Percentiles rank a stretch among this genome's conserved stretches.
phyloP scores from a whole-genome alignment of 2,329 filamentous ascomycete species.

The Aphanoascus verrucosus region DNA sequence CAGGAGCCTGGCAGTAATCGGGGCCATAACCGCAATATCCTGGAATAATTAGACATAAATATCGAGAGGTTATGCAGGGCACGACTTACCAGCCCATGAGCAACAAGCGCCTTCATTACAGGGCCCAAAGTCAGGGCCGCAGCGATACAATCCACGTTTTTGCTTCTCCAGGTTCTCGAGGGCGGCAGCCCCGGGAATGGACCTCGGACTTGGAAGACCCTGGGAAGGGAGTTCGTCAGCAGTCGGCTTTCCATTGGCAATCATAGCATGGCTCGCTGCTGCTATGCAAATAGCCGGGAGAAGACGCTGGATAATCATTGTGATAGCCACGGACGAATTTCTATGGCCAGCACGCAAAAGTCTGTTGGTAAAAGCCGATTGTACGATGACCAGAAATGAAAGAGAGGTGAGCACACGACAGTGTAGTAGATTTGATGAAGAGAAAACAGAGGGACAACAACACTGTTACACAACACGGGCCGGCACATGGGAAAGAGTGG shows the following conservation, averaged over 20 bases:
- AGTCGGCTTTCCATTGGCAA: neutral
- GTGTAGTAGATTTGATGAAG: neutral
- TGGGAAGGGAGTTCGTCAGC: slow-evolving; percentile 1
- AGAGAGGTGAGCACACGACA: neutral
- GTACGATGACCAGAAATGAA: too few relatives aligned
- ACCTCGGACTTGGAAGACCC: slow-evolving; percentile 9
- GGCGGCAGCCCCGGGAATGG: slow-evolving; percentile 11
- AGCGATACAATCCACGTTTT: slow-evolving; percentile 19
- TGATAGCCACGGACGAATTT: neutral
- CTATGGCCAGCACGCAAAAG: neutral
- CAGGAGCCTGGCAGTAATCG: slow-evolving; percentile 32
- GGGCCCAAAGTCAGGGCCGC: slow-evolving; percentile 27
- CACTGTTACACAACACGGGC: neutral
- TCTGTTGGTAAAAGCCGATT: neutral
- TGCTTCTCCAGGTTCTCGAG: neutral
- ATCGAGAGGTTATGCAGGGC: neutral
- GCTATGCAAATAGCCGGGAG: neutral
- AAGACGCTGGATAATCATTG: slow-evolving; percentile 1
- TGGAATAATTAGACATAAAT: slow-evolving; percentile 14
- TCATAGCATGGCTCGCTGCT: neutral
- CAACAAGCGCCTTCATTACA: slow-evolving; percentile 31
- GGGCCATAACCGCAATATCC: slow-evolving; percentile 32
- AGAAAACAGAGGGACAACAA: neutral
- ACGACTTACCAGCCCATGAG: slow-evolving; percentile 28
- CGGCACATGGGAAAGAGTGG: neutral